These are phyloP conservation scores for Candida ipomoeae DNA, from an alignment of 805 yeast genomes.

Conservation along the genomic window DNA sequence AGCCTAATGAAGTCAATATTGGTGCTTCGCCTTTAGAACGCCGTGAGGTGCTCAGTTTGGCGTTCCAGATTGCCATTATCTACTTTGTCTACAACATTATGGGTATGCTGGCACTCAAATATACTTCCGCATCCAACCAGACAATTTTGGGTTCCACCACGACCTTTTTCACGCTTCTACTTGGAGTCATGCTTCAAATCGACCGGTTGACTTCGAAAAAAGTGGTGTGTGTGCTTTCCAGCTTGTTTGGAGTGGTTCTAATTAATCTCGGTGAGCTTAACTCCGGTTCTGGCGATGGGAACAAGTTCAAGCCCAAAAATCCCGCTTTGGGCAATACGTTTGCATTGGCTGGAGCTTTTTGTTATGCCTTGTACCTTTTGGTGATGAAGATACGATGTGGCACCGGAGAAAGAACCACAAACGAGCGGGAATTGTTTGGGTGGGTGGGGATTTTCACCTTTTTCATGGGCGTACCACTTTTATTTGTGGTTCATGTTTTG, in stretches of 20 bases:
- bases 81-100: conserved; percentile 41
- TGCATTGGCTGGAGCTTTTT: conserved; percentile 44
- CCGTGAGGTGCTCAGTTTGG: conserved; percentile 32
- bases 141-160: conserved; percentile 50
- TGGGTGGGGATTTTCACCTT: conserved; percentile 43
- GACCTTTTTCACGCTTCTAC: conserved; percentile 45
- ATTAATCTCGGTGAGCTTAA: conserved; percentile 30
- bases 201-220: conserved; percentile 43
- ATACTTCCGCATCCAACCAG: conserved; percentile 51
- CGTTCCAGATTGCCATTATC: conserved; percentile 37
- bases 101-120: conserved; percentile 41
- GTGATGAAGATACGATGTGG: conserved; percentile 44
- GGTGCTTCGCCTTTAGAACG: conserved; percentile 18
- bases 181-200: conserved; percentile 38
- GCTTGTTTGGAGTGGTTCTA: conserved; percentile 44
- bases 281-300: conserved; percentile 10
- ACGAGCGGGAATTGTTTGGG: conserved; percentile 47
- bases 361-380: conserved; percentile 44
- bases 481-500: conserved; percentile 31
- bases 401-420: conserved; percentile 37
- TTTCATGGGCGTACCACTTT: conserved; percentile 36
- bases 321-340: conserved; percentile 44
- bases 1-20: neutral
- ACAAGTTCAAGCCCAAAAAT: conserved; percentile 29
- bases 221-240: conserved; percentile 39